phyloP scores from a whole-genome alignment of 768 basidiomycete genomes.

The Boletus huronensis region DNA sequence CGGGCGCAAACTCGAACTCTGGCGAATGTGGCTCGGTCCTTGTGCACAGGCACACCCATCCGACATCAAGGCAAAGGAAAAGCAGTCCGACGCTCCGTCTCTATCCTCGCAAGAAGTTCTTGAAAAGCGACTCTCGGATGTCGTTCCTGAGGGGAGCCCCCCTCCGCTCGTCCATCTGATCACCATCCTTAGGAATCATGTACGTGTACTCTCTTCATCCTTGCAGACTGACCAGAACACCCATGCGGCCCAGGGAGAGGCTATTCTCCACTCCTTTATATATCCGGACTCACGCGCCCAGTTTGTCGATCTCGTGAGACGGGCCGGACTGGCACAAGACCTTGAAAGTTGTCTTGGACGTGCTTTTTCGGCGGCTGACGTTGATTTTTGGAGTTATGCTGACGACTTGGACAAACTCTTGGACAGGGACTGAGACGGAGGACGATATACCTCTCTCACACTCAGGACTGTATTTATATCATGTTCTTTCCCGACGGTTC shows the following conservation, averaged over 20 bases:
- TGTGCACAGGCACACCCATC: constrained; percentile 16
- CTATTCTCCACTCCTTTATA: constrained; percentile 57
- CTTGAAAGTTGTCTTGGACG: constrained; percentile 21
- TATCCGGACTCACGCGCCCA: constrained; percentile 74
- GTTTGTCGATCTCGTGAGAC: constrained; percentile 54
- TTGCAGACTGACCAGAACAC: constrained; percentile 7
- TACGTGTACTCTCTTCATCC: constrained; percentile 35
- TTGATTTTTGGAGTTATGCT: constrained; percentile 72
- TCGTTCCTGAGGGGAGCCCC: constrained; percentile 6
- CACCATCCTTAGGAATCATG: constrained; percentile 55
- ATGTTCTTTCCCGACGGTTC: not conserved
- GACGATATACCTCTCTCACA: not conserved
- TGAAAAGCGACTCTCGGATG: constrained; percentile 8
- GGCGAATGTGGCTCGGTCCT: constrained; percentile 65
- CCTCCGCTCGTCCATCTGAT: constrained; percentile 44
- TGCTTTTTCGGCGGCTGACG: constrained; percentile 35
- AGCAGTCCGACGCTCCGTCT: constrained; percentile 38
- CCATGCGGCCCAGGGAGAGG: constrained; percentile 42
- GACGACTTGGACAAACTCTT: constrained; percentile 13
- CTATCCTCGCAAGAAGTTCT: constrained; percentile 4
- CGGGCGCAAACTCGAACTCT: constrained; percentile 72
- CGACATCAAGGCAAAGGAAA: constrained; percentile 36
- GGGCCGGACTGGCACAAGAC: constrained; percentile 41
- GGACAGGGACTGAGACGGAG: constrained; percentile 1
- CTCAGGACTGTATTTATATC: not conserved